phyloP scores from a whole-genome alignment of 352 stramenopile species.

The Plasmopara halstedii region DNA sequence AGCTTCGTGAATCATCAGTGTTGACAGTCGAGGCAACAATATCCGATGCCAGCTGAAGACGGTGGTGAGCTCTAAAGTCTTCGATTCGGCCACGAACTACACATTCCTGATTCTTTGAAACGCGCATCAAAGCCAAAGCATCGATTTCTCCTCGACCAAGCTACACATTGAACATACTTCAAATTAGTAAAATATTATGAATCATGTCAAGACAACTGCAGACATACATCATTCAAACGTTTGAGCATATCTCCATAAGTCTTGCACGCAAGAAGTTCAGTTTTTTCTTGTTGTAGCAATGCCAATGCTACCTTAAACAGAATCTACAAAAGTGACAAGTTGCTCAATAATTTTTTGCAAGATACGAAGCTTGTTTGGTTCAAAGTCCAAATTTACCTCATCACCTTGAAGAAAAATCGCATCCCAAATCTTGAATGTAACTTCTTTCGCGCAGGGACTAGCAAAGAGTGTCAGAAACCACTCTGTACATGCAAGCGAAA shows the following conservation, averaged over 20 bases:
- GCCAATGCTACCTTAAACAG: slow-evolving; percentile 73
- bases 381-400: slow-evolving; percentile 48
- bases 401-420: slow-evolving; percentile 75
- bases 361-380: too few relatives aligned
- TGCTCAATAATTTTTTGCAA: neutral
- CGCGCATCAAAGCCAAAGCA: slow-evolving; percentile 36
- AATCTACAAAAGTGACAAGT: slow-evolving; percentile 34
- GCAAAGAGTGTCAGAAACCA: slow-evolving; percentile 86
- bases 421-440: slow-evolving; percentile 82
- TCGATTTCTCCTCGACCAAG: slow-evolving; percentile 49
- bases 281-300: slow-evolving; percentile 60
- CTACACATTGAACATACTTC: slow-evolving; percentile 16
- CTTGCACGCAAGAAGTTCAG: slow-evolving; percentile 44
- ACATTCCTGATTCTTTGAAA: slow-evolving; percentile 53
- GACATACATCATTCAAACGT: slow-evolving; percentile 64
- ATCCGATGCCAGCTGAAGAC: slow-evolving; percentile 66
- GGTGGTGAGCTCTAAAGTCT: slow-evolving; percentile 78
- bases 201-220: neutral
- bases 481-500: slow-evolving; percentile 81
- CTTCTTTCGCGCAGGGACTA: slow-evolving; percentile 59
- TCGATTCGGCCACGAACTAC: slow-evolving; percentile 66
- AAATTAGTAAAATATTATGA: neutral
- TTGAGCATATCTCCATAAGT: slow-evolving; percentile 77
- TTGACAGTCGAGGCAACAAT: slow-evolving; percentile 70
- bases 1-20: slow-evolving; percentile 28